phyloP scores from a whole-genome alignment of 495 filamentous ascomycete species.

The Melanomma pulvis-pyrius region DNA sequence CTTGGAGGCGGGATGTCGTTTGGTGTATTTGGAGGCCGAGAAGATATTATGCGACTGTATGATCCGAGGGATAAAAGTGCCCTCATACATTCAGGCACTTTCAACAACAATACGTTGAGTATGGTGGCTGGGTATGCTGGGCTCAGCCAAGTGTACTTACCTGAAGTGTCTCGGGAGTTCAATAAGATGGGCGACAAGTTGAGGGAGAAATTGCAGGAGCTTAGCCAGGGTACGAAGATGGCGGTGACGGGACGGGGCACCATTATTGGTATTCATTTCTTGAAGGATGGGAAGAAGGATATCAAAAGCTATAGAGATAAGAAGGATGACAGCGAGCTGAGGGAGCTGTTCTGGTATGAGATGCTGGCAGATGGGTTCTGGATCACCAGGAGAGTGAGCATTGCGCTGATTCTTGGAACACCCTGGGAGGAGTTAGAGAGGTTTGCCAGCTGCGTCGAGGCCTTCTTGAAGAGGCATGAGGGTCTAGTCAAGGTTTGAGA shows the following conservation, averaged over 20 bases:
- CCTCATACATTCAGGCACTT: slow-evolving; percentile 61
- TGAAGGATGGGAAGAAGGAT: slow-evolving; percentile 25
- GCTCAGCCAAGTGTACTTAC: slow-evolving; percentile 49
- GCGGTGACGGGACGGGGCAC: slow-evolving; percentile 50
- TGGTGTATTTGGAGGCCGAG: slow-evolving; percentile 63
- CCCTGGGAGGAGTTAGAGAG: slow-evolving; percentile 47
- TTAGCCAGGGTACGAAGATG: slow-evolving; percentile 44
- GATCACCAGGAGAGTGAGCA: slow-evolving; percentile 49
- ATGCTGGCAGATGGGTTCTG: slow-evolving; percentile 55
- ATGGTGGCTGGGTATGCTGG: slow-evolving; percentile 59
- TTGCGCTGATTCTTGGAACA: slow-evolving; percentile 51
- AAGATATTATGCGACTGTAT: slow-evolving; percentile 58
- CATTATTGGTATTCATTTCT: slow-evolving; percentile 52
- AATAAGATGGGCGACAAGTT: slow-evolving; percentile 48
- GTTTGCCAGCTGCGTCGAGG: slow-evolving; percentile 41
- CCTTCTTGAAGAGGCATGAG: slow-evolving; percentile 24
- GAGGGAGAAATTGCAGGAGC: slow-evolving; percentile 40
- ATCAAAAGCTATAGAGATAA: slow-evolving; percentile 21
- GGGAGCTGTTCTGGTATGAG: slow-evolving; percentile 56
- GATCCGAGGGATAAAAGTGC: slow-evolving; percentile 49
- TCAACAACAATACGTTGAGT: slow-evolving; percentile 67
- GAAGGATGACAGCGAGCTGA: slow-evolving; percentile 42
- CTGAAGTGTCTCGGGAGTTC: slow-evolving; percentile 45
- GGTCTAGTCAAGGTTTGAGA: background rate
- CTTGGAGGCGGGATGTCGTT: slow-evolving; percentile 65